Percentiles rank a stretch among this genome's conserved stretches.
phyloP scores from a whole-genome alignment of 345 rosid species.

The Citrus maxima region DNA sequence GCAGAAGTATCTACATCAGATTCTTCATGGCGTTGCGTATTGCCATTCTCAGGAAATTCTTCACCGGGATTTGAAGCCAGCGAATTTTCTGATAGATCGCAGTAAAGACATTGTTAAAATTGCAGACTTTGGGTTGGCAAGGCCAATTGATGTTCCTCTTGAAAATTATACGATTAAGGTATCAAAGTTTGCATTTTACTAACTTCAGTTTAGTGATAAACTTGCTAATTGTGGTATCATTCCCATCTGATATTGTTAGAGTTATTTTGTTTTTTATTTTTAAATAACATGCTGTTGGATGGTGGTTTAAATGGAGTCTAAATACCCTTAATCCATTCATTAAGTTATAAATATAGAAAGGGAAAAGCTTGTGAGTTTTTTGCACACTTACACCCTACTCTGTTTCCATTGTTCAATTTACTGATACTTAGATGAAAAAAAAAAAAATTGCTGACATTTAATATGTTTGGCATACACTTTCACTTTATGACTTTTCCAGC shows the following conservation, averaged over 20 bases:
- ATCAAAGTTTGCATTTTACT: not conserved
- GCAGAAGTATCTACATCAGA: slow-evolving; percentile 1
- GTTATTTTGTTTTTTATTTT: not conserved
- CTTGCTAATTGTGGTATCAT: not conserved
- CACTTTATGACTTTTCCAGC: not conserved
- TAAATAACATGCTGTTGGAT: not conserved
- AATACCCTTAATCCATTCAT: not conserved
- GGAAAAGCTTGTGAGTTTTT: too few species aligned
- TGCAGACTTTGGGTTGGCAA: not conserved
- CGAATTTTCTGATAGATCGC: not conserved
- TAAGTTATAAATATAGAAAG: too few species aligned
- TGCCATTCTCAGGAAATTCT: not conserved
- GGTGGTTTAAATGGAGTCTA: not conserved
- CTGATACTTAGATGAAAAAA: too few species aligned
- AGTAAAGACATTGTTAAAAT: not conserved
- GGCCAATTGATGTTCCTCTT: not conserved
- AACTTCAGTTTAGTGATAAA: not conserved
- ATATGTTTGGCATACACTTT: not conserved
- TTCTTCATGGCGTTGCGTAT: not conserved
- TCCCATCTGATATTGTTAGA: not conserved
- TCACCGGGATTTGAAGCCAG: not conserved
- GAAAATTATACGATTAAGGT: not conserved
- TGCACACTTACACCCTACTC: not conserved
- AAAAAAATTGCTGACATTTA: not conserved
- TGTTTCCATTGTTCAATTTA: not conserved